Evolutionary conservation across 23 red algal genomes (phyloP).

Genomic region (Gracilaria gracilis): DNA sequence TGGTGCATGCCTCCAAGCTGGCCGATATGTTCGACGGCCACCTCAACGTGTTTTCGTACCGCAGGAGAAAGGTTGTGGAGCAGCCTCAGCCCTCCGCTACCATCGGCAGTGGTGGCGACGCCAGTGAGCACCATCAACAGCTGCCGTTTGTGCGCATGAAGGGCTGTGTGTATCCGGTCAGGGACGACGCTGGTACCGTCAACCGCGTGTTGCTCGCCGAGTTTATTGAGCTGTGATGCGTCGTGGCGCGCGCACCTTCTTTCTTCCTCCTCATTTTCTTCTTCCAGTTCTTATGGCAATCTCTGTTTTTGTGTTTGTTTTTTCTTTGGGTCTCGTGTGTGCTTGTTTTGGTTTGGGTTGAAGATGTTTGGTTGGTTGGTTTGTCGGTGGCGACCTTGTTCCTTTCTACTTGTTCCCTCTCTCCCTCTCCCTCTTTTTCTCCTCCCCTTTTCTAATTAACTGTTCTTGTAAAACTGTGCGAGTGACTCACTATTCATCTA

Average conservation of each 20-base stretch:
- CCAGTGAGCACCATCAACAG: not conserved
- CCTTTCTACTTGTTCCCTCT: too few relatives aligned
- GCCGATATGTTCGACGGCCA: constrained; percentile 44
- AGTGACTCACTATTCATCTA: not conserved
- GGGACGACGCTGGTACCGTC: not conserved
- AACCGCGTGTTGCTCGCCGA: constrained; percentile 51
- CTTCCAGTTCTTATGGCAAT: too few relatives aligned
- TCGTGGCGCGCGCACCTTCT: not conserved
- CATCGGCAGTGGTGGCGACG: not conserved
- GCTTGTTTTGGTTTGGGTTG: too few relatives aligned
- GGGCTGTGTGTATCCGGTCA: constrained; percentile 61
- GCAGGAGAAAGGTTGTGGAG: constrained; percentile 22
- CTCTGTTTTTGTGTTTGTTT: too few relatives aligned
- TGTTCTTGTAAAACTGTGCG: constrained; percentile 39
- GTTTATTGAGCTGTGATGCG: constrained; percentile 56
- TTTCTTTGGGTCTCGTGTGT: too few relatives aligned
- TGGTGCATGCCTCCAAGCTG: constrained; percentile 60
- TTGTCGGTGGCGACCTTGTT: too few relatives aligned
- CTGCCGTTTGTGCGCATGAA: constrained; percentile 56
- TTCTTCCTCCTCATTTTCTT: not conserved
- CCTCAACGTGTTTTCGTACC: constrained; percentile 70
- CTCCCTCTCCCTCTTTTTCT: too few relatives aligned
- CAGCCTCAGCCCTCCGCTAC: not conserved
- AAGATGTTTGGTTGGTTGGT: too few relatives aligned
- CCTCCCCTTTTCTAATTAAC: not conserved